A percentile compares a stretch with the other conserved stretches of the same genome.
phyloP scores from a whole-genome alignment of 2,329 filamentous ascomycete species.

The Aspergillus texensis region DNA sequence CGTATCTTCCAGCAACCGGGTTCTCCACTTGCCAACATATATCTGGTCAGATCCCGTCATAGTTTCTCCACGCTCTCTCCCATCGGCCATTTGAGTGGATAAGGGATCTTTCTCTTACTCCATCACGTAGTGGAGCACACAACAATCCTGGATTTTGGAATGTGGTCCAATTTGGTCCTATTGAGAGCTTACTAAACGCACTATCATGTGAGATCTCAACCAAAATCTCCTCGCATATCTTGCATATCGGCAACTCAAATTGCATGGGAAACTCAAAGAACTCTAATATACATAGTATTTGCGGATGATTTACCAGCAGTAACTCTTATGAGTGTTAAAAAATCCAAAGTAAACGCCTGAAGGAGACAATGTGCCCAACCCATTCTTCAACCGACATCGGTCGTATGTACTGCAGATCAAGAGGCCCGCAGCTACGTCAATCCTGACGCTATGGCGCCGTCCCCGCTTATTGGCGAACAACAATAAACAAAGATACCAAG shows the following conservation, averaged over 20 bases:
- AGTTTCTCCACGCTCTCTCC: slow-evolving; percentile 4
- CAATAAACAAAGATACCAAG: not conserved
- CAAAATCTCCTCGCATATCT: not conserved
- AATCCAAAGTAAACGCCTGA: not conserved
- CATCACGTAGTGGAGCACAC: not conserved
- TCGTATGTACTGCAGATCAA: not conserved
- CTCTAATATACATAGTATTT: not conserved
- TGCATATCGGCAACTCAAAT: not conserved
- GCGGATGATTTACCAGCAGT: not conserved
- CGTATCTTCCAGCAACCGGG: not conserved
- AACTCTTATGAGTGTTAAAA: not conserved
- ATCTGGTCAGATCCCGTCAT: slow-evolving; percentile 9
- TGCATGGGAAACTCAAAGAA: not conserved
- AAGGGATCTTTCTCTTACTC: not conserved
- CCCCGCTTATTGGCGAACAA: not conserved
- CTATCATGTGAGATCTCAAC: not conserved
- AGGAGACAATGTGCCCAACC: not conserved
- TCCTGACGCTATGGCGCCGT: not conserved
- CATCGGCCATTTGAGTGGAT: not conserved
- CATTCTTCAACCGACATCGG: not conserved
- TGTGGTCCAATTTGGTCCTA: not conserved
- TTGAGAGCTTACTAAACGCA: not conserved
- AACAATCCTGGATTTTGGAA: not conserved
- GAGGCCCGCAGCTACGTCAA: not conserved
- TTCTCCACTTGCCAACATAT: slow-evolving; percentile 11